Evolutionary conservation across 140 eudicot genomes (phyloP), one percentile per base, ranked within the genome.

Genomic region (Ambrosia hybrid): DNA sequence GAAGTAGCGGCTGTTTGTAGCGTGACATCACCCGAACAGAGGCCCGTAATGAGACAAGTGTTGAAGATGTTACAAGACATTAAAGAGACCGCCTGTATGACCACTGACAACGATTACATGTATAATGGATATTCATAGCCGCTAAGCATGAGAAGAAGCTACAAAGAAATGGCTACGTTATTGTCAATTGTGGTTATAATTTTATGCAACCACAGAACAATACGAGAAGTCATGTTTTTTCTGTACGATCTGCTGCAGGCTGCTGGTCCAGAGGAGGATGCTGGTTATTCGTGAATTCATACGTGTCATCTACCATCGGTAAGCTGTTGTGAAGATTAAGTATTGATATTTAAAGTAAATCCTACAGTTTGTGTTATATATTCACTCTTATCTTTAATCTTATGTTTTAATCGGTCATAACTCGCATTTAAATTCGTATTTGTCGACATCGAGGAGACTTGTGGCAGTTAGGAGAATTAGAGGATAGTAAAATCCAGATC

Each of bases 41-140:
- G 96, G 78, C 96, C 96, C 16, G 77, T 85, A 4, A 91, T 91
- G 95, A 78, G 92, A 68, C 95, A 91, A 56, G 95, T 88, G 41
- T 68, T 91, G 79, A 85, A 86, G 76, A 91, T 88, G 95, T 82
- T 91, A 61, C 95, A 81, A 13, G 88, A 88, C 76, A 82, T 88
- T 4, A 91, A 91, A 79, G 95, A 85, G 75, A 76, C 76, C 45
- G 91, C 84, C 5, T 59, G 86, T 74, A 63, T 75, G 64, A 58
- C 39, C 9, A 59, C 43, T 8, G 92, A 83, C 30, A 58, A 65
- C 34, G 91, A 83, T 61, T 46, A 61, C 74, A 52, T 65, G 9
- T 57, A 69, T 71, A 70, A 49, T 75, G 90, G 85, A 72, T 79
- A 76, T 65, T 79, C 80, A n/a, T 78, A 76, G 73, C 67, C 26